Percentiles rank a stretch among this genome's conserved stretches.
These are phyloP conservation scores for Penicillium canariense DNA, from an alignment of 495 filamentous ascomycete genomes.

Conservation along the genomic window DNA sequence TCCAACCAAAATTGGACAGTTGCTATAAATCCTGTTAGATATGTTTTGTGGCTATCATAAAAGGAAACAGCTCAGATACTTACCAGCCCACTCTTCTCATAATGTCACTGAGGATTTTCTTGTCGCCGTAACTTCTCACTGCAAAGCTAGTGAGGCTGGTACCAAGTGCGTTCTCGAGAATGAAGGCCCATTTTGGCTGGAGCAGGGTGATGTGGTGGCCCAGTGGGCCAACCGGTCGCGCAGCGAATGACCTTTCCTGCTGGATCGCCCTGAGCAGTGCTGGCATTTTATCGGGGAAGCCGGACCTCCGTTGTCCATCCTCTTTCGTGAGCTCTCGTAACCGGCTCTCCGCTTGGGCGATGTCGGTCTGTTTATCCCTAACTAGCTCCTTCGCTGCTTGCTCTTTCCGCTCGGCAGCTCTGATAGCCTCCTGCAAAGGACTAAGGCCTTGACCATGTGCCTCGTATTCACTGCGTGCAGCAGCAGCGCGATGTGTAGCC, in stretches of 20 bases:
- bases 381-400: conserved; percentile 19
- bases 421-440: conserved; percentile 34
- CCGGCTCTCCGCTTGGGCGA: conserved; percentile 39
- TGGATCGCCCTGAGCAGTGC: conserved; percentile 64
- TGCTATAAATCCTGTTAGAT: conserved; percentile 31
- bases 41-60: conserved; percentile 5
- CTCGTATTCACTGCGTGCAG: conserved; percentile 30
- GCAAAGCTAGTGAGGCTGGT: conserved; percentile 68
- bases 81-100: conserved; percentile 61
- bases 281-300: conserved; percentile 61
- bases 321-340: conserved; percentile 52
- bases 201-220: conserved; percentile 71
- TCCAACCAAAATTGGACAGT: conserved; percentile 65
- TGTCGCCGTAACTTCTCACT: conserved; percentile 71
- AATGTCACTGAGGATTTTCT: conserved; percentile 55
- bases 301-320: conserved; percentile 47
- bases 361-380: conserved; percentile 25
- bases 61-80: conserved; percentile 5
- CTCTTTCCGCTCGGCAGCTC: conserved; percentile 34
- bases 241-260: conserved; percentile 60
- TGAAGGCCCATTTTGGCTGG: conserved; percentile 79
- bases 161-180: conserved; percentile 74
- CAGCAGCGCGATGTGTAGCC: conserved; percentile 31
- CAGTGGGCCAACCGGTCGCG: conserved; percentile 79
- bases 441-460: conserved; percentile 29